Conservation (phyloP, 2,329 filamentous ascomycete species). For the Moelleriella libera region DNA sequence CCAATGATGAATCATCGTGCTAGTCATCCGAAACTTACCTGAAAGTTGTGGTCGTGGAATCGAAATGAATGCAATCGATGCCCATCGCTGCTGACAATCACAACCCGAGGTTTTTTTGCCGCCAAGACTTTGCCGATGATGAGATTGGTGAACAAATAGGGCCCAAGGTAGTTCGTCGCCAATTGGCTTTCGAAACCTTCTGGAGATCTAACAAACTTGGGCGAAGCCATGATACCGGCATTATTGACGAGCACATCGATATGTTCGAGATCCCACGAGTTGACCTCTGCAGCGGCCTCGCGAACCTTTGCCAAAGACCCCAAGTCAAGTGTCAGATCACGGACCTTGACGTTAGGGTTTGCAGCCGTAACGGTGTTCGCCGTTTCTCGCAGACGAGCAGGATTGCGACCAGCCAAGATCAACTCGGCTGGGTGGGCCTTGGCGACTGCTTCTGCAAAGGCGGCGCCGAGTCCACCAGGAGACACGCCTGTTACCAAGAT, state of each 20-base stretch:
- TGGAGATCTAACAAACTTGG: slow-evolving; percentile 15
- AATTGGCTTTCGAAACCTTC: slow-evolving; percentile 30
- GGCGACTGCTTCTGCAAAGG: slow-evolving; percentile 18
- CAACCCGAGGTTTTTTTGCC: slow-evolving; percentile 18
- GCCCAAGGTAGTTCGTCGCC: slow-evolving; percentile 28
- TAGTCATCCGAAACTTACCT: too few relatives aligned
- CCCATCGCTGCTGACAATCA: slow-evolving; percentile 24
- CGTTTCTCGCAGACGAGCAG: slow-evolving; percentile 22
- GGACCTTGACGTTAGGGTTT: slow-evolving; percentile 17
- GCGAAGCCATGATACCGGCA: slow-evolving; percentile 25
- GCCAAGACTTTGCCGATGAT: slow-evolving; percentile 27
- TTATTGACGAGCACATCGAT: slow-evolving; percentile 28
- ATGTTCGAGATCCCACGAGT: slow-evolving; percentile 9
- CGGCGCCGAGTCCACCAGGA: slow-evolving; percentile 20
- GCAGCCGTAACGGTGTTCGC: slow-evolving; percentile 18
- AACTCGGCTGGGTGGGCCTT: slow-evolving; percentile 23
- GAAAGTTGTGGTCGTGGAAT: slow-evolving; percentile 17
- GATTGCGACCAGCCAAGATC: slow-evolving; percentile 29
- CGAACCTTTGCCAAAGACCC: slow-evolving; percentile 19
- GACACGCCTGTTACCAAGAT: slow-evolving; percentile 29
- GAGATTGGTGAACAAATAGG: slow-evolving; percentile 30
- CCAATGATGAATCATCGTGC: too few relatives aligned
- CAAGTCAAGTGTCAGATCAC: slow-evolving; percentile 21
- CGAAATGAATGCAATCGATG: slow-evolving; percentile 16
- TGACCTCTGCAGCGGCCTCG: slow-evolving; percentile 20